These are phyloP conservation scores for Calonectria henricotiae DNA, from an alignment of 2,329 filamentous ascomycete species.

Conservation along the genomic window DNA sequence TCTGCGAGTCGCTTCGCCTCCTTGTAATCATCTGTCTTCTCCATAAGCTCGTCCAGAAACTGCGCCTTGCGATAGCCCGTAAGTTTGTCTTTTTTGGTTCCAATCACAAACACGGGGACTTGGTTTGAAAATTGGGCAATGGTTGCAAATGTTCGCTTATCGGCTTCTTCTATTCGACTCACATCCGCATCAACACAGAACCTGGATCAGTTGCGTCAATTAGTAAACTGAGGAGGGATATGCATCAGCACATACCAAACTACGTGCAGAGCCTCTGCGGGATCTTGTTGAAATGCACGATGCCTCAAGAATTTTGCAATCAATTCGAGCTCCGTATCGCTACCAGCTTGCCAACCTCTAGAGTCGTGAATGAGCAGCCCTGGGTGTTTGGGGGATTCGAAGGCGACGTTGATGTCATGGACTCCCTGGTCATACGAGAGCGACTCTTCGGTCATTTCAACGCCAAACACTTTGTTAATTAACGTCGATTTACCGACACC, in stretches of 20 bases:
- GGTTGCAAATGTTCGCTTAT: slow-evolving; percentile 50
- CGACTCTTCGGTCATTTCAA: slow-evolving; percentile 50
- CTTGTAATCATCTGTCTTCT: slow-evolving; percentile 49
- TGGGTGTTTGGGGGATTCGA: slow-evolving; percentile 49
- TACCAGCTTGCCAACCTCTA: slow-evolving; percentile 50
- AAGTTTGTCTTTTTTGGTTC: slow-evolving; percentile 52
- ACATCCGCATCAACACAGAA: slow-evolving; percentile 51
- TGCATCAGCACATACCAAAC: slow-evolving; percentile 37
- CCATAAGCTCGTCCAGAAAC: slow-evolving; percentile 48
- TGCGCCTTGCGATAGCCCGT: slow-evolving; percentile 45
- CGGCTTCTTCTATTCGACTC: slow-evolving; percentile 50
- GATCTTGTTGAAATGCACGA: slow-evolving; percentile 50
- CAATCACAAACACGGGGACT: slow-evolving; percentile 50
- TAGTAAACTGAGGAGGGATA: rapidly evolving
- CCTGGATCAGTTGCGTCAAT: slow-evolving; percentile 24
- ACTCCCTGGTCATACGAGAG: slow-evolving; percentile 49
- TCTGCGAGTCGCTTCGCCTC: slow-evolving; percentile 49
- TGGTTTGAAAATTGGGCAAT: slow-evolving; percentile 51
- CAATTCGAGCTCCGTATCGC: slow-evolving; percentile 47
- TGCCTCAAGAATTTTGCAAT: slow-evolving; percentile 51
- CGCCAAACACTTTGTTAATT: slow-evolving; percentile 52
- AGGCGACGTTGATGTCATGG: slow-evolving; percentile 50
- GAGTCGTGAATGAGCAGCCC: slow-evolving; percentile 51
- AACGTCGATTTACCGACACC: slow-evolving; percentile 51
- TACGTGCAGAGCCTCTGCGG: slow-evolving; percentile 48